Base-by-base conservation (phyloP, 2,329 filamentous ascomycete species). In the Penicillium frequentans region DNA sequence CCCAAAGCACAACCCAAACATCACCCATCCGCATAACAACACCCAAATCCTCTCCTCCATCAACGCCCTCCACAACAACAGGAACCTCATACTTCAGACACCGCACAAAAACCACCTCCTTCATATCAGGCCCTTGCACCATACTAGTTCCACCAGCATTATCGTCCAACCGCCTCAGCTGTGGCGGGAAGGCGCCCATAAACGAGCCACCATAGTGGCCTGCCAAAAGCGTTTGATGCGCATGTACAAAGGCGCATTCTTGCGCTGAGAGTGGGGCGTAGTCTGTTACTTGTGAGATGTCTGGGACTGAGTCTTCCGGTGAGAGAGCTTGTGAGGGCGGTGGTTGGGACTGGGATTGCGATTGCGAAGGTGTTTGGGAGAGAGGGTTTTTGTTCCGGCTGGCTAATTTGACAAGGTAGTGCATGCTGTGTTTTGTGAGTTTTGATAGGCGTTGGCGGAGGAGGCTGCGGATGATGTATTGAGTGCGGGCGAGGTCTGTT, bases 401-500 rank as follows among this genome's bases (percentile, higher is more conserved):
- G 63, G 60, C 47, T 61, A 70, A 58, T 64, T 67, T 64, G 43
- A 71, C 69, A 14, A 75, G 68, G 59, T 77, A 77, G 64, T 75
- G 68, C 71, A 91, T 90, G 55, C 73, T 74, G 65, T 75, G 68
- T 57, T 73, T 74, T 29, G 76, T 75, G 56, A 80, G 68, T 84
- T 99, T 98, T 53, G 90, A 86, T 56, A 98, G 87, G n/a, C 95
- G 84, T 10, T 90, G 87, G 52, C 96, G 84, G 55, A 99, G 76
- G 63, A 93, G 89, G 63, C 90, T 89, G 59, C 95, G 84, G 19
- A 98, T 84, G 23, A 99, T 82, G 70, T 92, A 99, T 77, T 96
- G 96, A 77, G 90, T 96, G 46, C 95, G 84, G 73, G 97, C 93
- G 54, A 99, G 84, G 77, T 99, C 95, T 7, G 96, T 98, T 79